Base-by-base conservation (phyloP, 345 rosid species). In the Excoecaria agallocha region DNA sequence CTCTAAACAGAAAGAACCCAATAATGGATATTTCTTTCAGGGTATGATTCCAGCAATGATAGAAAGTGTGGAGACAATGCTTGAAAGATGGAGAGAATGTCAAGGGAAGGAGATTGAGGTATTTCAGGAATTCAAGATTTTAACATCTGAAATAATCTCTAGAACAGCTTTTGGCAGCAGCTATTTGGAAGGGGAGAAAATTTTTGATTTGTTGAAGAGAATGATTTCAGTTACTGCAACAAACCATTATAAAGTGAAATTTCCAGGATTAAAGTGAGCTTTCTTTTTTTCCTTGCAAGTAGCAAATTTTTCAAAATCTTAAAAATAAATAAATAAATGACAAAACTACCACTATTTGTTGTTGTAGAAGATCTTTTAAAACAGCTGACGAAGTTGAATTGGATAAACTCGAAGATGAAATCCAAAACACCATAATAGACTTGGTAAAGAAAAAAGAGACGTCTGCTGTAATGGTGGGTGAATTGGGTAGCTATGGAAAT, bases 151-250 rank as follows among this genome's bases (percentile, higher is more conserved):
- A 74, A 62, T 86, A n/a, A 88, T 84, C 68, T 84, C 88, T 11
- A 80, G 88, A 69, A 84, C 89, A n/a, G 88, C 89, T 38, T 88
- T 86, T 35, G 89, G 88, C 20, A 83, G 88, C 76, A 83, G 82
- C 61, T 86, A 84, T 45, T 12, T 64, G 75, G 86, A 85, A 76
- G 86, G 86, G 22, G 64, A 84, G 69, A 57, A 69, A 11, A 82
- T 85, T 54, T 84, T 88, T 46, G 77, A 71, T 24, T 81, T 76
- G 83, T 43, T 86, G 51, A 69, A 25, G 61, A 73, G 41, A 71
- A 30, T 82, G 72, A 24, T 35, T 16, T 3, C 17, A 12, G 72
- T 87, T 30, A 25, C 48, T 17, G 3, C 65, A 50, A 80, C 68
- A 60, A 87, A 66, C 55, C 3, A 12, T 7, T 62, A 62, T 37